Evolutionary conservation across 352 stramenopile species (phyloP).

Genomic region (Bremia lactucae): DNA sequence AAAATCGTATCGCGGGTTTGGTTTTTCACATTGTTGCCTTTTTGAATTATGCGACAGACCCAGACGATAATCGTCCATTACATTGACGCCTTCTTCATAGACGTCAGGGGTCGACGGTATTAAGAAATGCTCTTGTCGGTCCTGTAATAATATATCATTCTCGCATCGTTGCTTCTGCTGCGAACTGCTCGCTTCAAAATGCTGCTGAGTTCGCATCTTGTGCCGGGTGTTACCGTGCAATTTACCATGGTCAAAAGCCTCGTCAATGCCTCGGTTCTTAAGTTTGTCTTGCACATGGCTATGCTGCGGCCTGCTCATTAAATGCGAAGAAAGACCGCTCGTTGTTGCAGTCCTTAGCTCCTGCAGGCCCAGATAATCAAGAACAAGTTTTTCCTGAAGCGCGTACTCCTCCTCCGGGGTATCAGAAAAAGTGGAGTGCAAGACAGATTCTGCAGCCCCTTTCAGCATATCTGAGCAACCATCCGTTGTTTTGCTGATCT

Average conservation of each 20-base stretch:
- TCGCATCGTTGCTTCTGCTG: constrained; percentile 9
- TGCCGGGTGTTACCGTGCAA: no score
- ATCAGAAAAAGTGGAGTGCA: constrained; percentile 58
- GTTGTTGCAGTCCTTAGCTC: constrained; percentile 34
- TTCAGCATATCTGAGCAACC: constrained; percentile 44
- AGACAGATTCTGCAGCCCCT: constrained; percentile 44
- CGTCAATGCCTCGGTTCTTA: no score
- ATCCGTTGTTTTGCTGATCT: constrained; percentile 62
- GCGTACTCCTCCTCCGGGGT: constrained; percentile 53
- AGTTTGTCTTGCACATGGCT: no score
- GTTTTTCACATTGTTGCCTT: constrained; percentile 2
- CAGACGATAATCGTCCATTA: constrained; percentile 21
- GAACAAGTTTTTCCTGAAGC: constrained; percentile 55
- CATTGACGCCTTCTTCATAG: constrained; percentile 10
- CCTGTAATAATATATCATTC: constrained; percentile 1
- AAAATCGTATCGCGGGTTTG: constrained; percentile 17
- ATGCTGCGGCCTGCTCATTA: background rate
- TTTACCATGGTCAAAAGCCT: no score
- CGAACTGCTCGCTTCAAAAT: background rate
- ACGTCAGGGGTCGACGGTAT: constrained; percentile 1
- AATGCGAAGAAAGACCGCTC: constrained; percentile 4
- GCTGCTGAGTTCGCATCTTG: no score
- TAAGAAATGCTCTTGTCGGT: constrained; percentile 1
- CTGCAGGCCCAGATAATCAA: constrained; percentile 48
- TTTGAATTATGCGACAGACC: constrained; percentile 4